Evolutionary conservation across 139 green algal species (phyloP), one percentile per base, ranked within the genome.

Genomic region (Picochlorum sp.): DNA sequence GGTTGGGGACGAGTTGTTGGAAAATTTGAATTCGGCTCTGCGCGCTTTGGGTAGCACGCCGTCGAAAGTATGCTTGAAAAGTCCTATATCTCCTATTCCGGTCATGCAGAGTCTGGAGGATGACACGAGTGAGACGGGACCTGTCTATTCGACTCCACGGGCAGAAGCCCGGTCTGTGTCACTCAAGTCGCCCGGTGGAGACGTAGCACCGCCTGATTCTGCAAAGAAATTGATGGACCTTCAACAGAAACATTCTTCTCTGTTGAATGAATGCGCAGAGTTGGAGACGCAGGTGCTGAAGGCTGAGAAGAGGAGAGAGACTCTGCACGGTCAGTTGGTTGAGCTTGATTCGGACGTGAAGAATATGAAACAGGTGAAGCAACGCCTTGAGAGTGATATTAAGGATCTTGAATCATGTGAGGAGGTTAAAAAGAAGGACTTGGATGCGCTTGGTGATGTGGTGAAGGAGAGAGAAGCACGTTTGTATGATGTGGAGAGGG

Each of bases 1-100:
- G 11, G 47, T 21, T 20, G n/a, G 47, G 5, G 47, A 54, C 15
- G 18, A 54, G n/a, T 21, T 54, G 47, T 20, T 54, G 47, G 47
- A 54, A 54, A 54, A 54, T 54, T 54, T 54, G 47, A 54, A 54
- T 21, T 54, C 47, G 11, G 47, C 47, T 20, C 47, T 54, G 16
- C 47, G 47, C 7, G 47, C 47, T 21, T 21, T 54, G 16, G 47
- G 47, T 7, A 21, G 47, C 6, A 54, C 47, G 9, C 47, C 47
- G n/a, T 54, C 47, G 15, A 54, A 54, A 21, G n/a, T 54, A 54
- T 20, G 47, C 5, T 54, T 21, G 0, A 26, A 54, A 20, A 26
- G 18, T 54, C 15, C 47, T 23, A 21, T 54, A 21, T 13, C 47
- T 24, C 47, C 47, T 23, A 21, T 54, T 54, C 47, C 47, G 16